These are phyloP conservation scores for Exsudoporus frostii DNA, from an alignment of 768 basidiomycete genomes.

Conservation along the genomic window DNA sequence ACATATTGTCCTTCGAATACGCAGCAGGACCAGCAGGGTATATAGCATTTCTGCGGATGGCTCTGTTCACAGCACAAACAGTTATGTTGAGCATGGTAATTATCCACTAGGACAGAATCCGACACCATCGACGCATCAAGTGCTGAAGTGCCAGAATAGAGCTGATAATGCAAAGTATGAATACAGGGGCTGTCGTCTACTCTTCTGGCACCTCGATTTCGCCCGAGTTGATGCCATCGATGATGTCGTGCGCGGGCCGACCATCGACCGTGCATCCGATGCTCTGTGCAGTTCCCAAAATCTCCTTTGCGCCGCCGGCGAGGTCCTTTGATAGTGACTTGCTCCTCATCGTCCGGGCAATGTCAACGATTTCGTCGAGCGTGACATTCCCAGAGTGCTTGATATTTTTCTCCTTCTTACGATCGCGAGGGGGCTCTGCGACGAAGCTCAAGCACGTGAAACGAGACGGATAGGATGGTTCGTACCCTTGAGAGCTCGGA, in stretches of 20 bases:
- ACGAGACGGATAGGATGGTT: slow-evolving; percentile 5
- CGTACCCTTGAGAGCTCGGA: slow-evolving; percentile 94
- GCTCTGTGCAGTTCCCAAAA: slow-evolving; percentile 95
- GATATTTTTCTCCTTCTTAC: slow-evolving; percentile 99
- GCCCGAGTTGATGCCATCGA: slow-evolving; percentile 80
- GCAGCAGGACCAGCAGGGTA: neutral
- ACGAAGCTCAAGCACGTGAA: neutral
- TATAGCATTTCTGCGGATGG: neutral
- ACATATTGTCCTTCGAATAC: neutral
- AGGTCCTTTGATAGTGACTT: slow-evolving; percentile 94
- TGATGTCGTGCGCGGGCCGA: slow-evolving; percentile 87
- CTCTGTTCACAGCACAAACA: neutral
- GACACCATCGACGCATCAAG: neutral
- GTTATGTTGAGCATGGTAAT: neutral
- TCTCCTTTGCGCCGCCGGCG: slow-evolving; percentile 91
- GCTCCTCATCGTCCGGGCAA: slow-evolving; percentile 92
- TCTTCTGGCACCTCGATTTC: slow-evolving; percentile 86
- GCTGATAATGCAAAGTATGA: slow-evolving; percentile 12
- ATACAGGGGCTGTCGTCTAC: slow-evolving; percentile 43
- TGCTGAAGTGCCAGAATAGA: slow-evolving; percentile 11
- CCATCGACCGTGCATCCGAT: slow-evolving; percentile 97
- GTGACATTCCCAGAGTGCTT: slow-evolving; percentile 95
- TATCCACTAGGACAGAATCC: neutral
- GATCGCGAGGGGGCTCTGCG: slow-evolving; percentile 95
- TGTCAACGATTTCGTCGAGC: slow-evolving; percentile 90